These are phyloP conservation scores for Tulasnella calospora DNA, from an alignment of 768 basidiomycete genomes.

Conservation along the genomic window DNA sequence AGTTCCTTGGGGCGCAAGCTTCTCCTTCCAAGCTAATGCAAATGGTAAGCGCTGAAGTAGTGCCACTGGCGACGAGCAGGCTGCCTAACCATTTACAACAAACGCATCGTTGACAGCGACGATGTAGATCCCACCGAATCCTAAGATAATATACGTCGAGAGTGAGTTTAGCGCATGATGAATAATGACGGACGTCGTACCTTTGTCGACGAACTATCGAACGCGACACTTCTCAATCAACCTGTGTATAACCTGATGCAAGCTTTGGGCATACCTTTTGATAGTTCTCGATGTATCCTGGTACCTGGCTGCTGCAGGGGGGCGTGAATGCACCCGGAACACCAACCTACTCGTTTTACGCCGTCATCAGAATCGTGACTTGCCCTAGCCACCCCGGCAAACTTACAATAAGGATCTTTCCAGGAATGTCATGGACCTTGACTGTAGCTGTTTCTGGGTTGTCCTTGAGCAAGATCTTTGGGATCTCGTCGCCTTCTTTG, in stretches of 20 bases:
- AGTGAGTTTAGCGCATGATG: background rate
- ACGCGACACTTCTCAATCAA: background rate
- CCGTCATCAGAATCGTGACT: background rate
- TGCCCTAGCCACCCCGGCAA: background rate
- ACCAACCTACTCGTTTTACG: conserved; percentile 46
- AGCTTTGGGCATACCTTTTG: conserved; percentile 13
- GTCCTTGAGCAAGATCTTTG: conserved; percentile 31
- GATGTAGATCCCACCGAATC: conserved; percentile 46
- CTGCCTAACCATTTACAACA: conserved; percentile 49
- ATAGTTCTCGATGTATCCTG: conserved; percentile 31
- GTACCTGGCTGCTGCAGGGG: conserved; percentile 61
- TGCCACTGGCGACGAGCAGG: conserved; percentile 14
- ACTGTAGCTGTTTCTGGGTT: conserved; percentile 8
- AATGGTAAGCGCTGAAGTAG: background rate
- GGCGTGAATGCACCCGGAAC: conserved; percentile 77
- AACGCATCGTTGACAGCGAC: conserved; percentile 77
- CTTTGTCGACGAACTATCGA: background rate
- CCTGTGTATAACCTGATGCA: background rate
- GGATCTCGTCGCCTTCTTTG: conserved; percentile 55
- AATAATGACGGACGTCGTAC: background rate
- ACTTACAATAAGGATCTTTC: conserved; percentile 62
- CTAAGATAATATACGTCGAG: background rate
- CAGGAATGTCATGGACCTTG: conserved; percentile 45
- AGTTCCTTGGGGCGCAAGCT: conserved; percentile 53
- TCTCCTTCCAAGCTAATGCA: conserved; percentile 54